These are phyloP conservation scores for Phialemoniopsis sp. DNA, from an alignment of 2,329 filamentous ascomycete genomes.

Conservation along the genomic window DNA sequence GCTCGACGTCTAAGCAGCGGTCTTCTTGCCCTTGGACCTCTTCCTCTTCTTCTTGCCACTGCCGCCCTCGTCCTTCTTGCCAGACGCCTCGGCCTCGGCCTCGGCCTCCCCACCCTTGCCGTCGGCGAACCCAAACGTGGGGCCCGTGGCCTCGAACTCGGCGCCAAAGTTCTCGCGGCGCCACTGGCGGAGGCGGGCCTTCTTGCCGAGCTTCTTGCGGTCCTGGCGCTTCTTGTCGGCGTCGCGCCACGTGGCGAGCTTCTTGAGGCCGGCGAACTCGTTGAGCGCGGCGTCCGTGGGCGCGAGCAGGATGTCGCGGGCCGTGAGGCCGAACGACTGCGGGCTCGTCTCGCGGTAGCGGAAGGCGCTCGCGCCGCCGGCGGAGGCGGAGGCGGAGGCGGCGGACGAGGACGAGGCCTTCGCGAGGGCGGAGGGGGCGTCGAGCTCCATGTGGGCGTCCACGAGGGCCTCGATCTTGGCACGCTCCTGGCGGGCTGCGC, in stretches of 20 bases:
- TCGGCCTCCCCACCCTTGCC: conserved; percentile 21
- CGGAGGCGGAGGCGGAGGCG: conserved; percentile 19
- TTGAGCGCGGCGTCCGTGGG: conserved; percentile 84
- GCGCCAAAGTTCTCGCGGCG: conserved; percentile 59
- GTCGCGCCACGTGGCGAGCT: conserved; percentile 86
- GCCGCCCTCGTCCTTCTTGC: conserved; percentile 17
- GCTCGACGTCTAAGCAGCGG: conserved; percentile 8
- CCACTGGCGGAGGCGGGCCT: conserved; percentile 87
- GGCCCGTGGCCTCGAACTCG: conserved; percentile 52
- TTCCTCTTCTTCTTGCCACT: conserved; percentile 48
- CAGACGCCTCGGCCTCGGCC: conserved; percentile 17
- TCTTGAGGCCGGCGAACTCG: conserved; percentile 89
- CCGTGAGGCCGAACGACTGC: conserved; percentile 81
- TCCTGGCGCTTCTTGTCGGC: conserved; percentile 85
- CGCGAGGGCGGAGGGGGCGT: conserved; percentile 55
- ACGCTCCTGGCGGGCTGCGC: conserved; percentile 74
- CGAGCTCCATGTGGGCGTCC: conserved; percentile 74
- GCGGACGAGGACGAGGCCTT: conserved; percentile 20
- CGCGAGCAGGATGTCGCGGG: conserved; percentile 84
- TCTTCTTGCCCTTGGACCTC: conserved; percentile 42
- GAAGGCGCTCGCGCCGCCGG: conserved; percentile 50
- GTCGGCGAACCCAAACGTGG: conserved; percentile 51
- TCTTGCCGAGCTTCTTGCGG: conserved; percentile 86
- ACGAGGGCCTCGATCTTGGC: conserved; percentile 82
- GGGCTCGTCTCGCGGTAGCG: conserved; percentile 94